These are phyloP conservation scores for Psilocybe subaeruginosa DNA, from an alignment of 768 basidiomycete genomes.

Conservation along the genomic window DNA sequence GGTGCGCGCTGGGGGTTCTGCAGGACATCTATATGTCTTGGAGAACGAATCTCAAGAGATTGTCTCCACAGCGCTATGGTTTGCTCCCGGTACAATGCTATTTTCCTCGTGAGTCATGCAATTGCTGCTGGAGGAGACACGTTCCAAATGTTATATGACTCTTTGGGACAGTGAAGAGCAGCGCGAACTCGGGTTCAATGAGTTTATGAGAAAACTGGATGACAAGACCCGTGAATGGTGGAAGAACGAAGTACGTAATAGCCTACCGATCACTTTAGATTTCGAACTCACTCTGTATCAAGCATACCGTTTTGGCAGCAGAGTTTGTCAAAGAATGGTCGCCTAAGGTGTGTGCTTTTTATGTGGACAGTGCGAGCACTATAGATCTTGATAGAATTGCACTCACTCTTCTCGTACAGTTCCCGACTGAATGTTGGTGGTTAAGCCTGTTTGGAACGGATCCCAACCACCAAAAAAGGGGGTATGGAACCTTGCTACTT, in stretches of 20 bases:
- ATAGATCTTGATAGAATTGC: background rate
- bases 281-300: background rate
- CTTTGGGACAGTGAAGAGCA: background rate
- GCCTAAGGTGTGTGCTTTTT: background rate
- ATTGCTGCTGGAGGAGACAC: too few relatives aligned
- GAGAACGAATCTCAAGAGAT: constrained; percentile 1
- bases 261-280: background rate
- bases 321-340: background rate
- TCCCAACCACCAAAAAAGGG: constrained; percentile 2
- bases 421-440: constrained; percentile 3
- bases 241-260: background rate
- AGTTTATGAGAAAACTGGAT: constrained; percentile 7
- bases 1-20: background rate
- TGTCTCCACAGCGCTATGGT: constrained; percentile 5
- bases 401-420: background rate
- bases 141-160: background rate
- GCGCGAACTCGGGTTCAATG: constrained; percentile 1
- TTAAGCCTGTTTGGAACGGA: constrained; percentile 4
- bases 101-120: background rate
- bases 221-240: constrained; percentile 4
- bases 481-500: background rate
- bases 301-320: background rate
- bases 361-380: too few relatives aligned
- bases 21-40: constrained; percentile 2
- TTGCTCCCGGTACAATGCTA: background rate